Percentiles rank a stretch among this genome's conserved stretches.
These are phyloP conservation scores for Penicillium corylophilum DNA, from an alignment of 2,329 filamentous ascomycete genomes.

Conservation along the genomic window DNA sequence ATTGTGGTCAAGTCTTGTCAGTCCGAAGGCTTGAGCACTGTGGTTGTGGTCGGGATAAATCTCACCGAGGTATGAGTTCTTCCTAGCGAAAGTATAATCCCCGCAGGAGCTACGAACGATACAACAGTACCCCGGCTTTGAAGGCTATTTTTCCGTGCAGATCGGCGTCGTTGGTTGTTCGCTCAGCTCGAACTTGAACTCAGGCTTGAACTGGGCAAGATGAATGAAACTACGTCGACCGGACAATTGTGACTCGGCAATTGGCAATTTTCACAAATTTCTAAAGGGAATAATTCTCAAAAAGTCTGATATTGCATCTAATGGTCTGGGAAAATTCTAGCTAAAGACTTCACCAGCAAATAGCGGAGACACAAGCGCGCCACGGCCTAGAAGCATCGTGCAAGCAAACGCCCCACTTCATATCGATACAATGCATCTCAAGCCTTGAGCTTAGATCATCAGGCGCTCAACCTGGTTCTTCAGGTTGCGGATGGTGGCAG, in stretches of 20 bases:
- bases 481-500: slow-evolving; percentile 79
- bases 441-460: slow-evolving; percentile 67
- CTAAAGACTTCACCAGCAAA: slow-evolving; percentile 17
- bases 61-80: background rate
- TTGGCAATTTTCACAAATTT: background rate
- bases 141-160: background rate
- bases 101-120: background rate
- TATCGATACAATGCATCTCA: slow-evolving; percentile 3
- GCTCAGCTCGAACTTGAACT: too few relatives aligned
- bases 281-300: slow-evolving; percentile 1
- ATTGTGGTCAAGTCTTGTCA: background rate
- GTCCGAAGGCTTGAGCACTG: background rate
- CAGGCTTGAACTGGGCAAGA: too few relatives aligned
- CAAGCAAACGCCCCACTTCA: background rate
- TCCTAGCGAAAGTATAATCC: background rate
- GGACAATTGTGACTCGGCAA: background rate
- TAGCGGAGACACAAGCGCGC: background rate
- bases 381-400: background rate
- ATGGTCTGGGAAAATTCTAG: slow-evolving; percentile 13
- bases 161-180: background rate
- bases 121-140: background rate
- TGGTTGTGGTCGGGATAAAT: background rate
- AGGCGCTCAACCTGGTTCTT: slow-evolving; percentile 96
- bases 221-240: background rate
- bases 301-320: slow-evolving; percentile 10